Evolutionary conservation across 495 filamentous ascomycete genomes (phyloP).

Genomic region (Daldinia childiae): DNA sequence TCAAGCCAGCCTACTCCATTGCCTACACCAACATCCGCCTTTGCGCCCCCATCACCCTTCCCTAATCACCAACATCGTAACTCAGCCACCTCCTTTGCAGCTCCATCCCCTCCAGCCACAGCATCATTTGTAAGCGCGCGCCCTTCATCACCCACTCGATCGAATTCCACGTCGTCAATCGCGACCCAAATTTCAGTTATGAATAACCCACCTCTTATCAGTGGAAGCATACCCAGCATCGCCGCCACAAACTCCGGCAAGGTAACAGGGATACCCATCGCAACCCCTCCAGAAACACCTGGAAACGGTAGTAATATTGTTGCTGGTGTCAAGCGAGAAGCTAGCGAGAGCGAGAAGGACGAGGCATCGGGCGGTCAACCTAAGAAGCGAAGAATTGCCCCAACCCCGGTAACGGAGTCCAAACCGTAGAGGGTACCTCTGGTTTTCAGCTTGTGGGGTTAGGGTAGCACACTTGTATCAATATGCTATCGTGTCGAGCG

Average conservation of each 20-base stretch:
- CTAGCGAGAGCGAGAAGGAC: conserved; percentile 60
- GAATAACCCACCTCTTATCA: conserved; percentile 81
- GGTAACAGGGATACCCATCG: conserved; percentile 63
- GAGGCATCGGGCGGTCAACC: conserved; percentile 52
- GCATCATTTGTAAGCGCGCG: conserved; percentile 60
- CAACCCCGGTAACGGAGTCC: conserved; percentile 65
- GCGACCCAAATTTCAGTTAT: conserved; percentile 68
- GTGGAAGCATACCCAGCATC: conserved; percentile 77
- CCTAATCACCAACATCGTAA: conserved; percentile 62
- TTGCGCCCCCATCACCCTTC: conserved; percentile 67
- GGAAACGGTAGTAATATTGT: conserved; percentile 58
- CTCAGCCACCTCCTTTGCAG: conserved; percentile 60
- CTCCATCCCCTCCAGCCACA: conserved; percentile 66
- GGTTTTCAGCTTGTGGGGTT: background rate
- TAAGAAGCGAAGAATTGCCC: conserved; percentile 83
- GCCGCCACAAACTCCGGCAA: conserved; percentile 73
- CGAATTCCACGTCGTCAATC: conserved; percentile 87
- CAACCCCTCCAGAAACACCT: conserved; percentile 85
- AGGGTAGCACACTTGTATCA: conserved; percentile 11
- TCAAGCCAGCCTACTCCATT: conserved; percentile 69
- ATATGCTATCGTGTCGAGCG: conserved; percentile 10
- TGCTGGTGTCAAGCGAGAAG: conserved; percentile 67
- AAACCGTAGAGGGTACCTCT: background rate
- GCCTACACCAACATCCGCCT: conserved; percentile 69
- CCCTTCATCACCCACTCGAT: conserved; percentile 79